Base-by-base conservation (phyloP, 2,329 filamentous ascomycete species). In the Pseudogymnoascus sp. region DNA sequence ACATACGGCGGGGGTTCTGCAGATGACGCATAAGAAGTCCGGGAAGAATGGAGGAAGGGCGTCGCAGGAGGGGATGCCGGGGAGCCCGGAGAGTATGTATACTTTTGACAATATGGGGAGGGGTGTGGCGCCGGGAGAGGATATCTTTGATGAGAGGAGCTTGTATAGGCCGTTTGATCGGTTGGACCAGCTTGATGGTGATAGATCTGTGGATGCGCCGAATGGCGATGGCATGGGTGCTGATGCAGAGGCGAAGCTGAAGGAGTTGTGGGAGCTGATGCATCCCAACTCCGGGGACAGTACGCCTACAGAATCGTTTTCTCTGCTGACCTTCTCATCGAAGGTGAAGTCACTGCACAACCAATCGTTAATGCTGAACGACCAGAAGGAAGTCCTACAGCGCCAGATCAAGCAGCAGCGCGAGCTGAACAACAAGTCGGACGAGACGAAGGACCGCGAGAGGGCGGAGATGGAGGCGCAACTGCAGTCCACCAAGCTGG, bases 331-430 rank as follows among this genome's bases (percentile, higher is more conserved):
- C 18, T 95, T 97, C 72, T 87, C 86, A 14, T 78, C 83, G 7
- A 90, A 90, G 69, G 85, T 97, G 0, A 87, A 91, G 68, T 88
- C 85, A 75, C 77, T 97, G 4, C 90, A 91, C 70, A 80, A 81
- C 39, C 88, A 90, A 62, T 83, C 90, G n/a, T 88, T 86, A 15
- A 83, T 83, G 18, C 78, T 97, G 36, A 87, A 90, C 64, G 90
- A 96, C 68, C 92, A 97, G 71, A 95, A 96, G 71, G 84, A 85
- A 57, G 92, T 96, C 20, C 80, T 97, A 7, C 88, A 93, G 69
- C 85, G 91, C 43, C 92, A 97, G 72, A 93, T 97, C 69, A 93
- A 96, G 75, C 92, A 97, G 72, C 93, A 97, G 75, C 88, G 92
- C 62, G 91, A 96, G 70, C 82, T 97, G 62, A 96, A 96, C 75